Evolutionary conservation across 2,329 filamentous ascomycete species (phyloP).

Genomic region (Hypomyces perniciosus): DNA sequence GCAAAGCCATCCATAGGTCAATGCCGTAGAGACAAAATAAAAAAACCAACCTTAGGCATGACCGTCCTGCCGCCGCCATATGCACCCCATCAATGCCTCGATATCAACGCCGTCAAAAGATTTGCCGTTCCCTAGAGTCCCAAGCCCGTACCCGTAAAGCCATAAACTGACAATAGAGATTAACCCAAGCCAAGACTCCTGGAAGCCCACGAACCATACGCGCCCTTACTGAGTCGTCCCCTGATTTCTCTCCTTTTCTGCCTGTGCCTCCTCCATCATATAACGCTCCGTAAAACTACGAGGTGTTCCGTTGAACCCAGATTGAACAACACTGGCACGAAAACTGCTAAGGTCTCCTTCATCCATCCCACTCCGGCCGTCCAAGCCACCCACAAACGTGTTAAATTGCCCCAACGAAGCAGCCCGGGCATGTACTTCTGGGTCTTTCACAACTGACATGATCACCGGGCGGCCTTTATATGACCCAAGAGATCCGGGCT

Average conservation of each 20-base stretch:
- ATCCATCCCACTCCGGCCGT: constrained; percentile 45
- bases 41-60: background rate
- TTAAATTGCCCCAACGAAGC: constrained; percentile 43
- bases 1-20: background rate
- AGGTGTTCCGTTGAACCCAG: constrained; percentile 38
- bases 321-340: constrained; percentile 33
- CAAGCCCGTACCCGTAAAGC: constrained; percentile 16
- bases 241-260: constrained; percentile 18
- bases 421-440: constrained; percentile 43
- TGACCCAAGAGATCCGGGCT: constrained; percentile 43
- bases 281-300: constrained; percentile 44
- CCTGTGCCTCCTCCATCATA: constrained; percentile 42
- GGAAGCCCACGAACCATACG: constrained; percentile 8
- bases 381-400: constrained; percentile 48
- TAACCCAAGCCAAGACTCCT: constrained; percentile 19
- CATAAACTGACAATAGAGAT: constrained; percentile 15
- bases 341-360: constrained; percentile 40
- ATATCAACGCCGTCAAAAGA: constrained; percentile 24
- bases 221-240: constrained; percentile 16
- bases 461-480: constrained; percentile 48
- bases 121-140: constrained; percentile 20
- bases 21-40: background rate
- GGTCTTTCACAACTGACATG: constrained; percentile 46
- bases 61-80: background rate
- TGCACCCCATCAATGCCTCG: constrained; percentile 6